These are phyloP conservation scores for Gossypium raimondii DNA, from an alignment of 345 rosid genomes.

Conservation along the genomic window DNA sequence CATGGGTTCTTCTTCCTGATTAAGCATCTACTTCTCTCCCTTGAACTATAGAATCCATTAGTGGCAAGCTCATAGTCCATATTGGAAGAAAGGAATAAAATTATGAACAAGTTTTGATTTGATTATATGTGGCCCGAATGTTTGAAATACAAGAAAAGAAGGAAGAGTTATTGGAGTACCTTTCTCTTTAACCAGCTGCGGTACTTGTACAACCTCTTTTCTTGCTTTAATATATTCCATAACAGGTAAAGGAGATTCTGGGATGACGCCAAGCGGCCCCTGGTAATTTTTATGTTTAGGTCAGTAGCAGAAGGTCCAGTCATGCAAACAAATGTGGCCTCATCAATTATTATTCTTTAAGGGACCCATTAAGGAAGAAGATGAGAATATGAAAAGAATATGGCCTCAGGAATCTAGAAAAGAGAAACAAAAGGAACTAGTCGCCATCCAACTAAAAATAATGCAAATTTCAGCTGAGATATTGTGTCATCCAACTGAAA, in stretches of 20 bases:
- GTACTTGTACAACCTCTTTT: constrained; percentile 46
- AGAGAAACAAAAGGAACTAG: constrained; percentile 38
- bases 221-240: constrained; percentile 48
- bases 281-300: constrained; percentile 15
- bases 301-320: constrained; percentile 50
- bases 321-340: constrained; percentile 52
- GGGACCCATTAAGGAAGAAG: constrained; percentile 53
- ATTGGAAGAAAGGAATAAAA: constrained; percentile 35
- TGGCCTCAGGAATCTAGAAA: constrained; percentile 49
- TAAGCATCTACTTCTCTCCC: constrained; percentile 27
- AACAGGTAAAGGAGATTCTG: constrained; percentile 66
- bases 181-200: constrained; percentile 58
- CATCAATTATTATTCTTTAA: constrained; percentile 56
- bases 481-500: constrained; percentile 14
- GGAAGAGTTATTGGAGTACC: constrained; percentile 44
- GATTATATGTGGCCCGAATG: constrained; percentile 59
- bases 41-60: constrained; percentile 17
- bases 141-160: constrained; percentile 73
- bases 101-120: constrained; percentile 28
- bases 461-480: constrained; percentile 17
- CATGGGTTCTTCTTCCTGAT: constrained; percentile 32
- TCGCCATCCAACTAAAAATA: constrained; percentile 36
- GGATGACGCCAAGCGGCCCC: constrained; percentile 56
- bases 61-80: constrained; percentile 30
- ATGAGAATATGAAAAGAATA: constrained; percentile 30